Evolutionary conservation across 1,139 yeast species (phyloP).

Genomic region (Pichia sp.): DNA sequence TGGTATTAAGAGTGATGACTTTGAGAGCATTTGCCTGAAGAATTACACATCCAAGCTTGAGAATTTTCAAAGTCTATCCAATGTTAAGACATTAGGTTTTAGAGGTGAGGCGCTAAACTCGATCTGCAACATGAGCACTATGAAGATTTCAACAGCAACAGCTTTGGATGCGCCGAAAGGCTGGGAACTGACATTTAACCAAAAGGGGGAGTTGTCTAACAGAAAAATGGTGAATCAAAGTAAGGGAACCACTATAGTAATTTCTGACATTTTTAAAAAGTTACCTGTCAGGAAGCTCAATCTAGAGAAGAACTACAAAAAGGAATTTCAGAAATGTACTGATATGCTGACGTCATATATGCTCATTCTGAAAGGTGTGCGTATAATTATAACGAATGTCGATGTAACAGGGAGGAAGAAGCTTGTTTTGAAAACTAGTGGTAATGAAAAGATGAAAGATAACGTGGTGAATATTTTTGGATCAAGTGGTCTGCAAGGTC

Average conservation of each 20-base stretch:
- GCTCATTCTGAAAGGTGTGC: conserved; percentile 48
- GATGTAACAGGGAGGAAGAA: conserved; percentile 42
- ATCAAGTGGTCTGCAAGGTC: conserved; percentile 49
- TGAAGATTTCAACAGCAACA: conserved; percentile 52
- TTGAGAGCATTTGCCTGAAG: conserved; percentile 53
- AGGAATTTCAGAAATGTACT: conserved; percentile 66
- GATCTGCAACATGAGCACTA: conserved; percentile 45
- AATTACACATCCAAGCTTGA: conserved; percentile 76
- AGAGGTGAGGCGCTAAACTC: conserved; percentile 85
- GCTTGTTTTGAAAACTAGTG: conserved; percentile 44
- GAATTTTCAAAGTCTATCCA: conserved; percentile 47
- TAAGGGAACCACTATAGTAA: conserved; percentile 51
- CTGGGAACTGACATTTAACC: conserved; percentile 43
- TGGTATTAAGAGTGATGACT: conserved; percentile 61
- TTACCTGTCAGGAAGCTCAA: conserved; percentile 74
- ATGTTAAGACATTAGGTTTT: conserved; percentile 60
- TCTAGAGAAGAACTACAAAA: conserved; percentile 56
- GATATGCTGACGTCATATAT: conserved; percentile 61
- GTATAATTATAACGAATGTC: conserved; percentile 52
- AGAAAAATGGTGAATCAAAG: conserved; percentile 41
- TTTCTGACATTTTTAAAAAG: conserved; percentile 49
- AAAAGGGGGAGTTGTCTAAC: conserved; percentile 41
- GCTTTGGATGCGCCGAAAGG: conserved; percentile 48
- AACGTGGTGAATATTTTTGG: conserved; percentile 70
- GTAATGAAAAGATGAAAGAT: conserved; percentile 38